A percentile compares a stretch with the other conserved stretches of the same genome.
These are phyloP conservation scores for Xylariaceae sp. DNA, from an alignment of 2,329 filamentous ascomycete genomes.

Conservation along the genomic window DNA sequence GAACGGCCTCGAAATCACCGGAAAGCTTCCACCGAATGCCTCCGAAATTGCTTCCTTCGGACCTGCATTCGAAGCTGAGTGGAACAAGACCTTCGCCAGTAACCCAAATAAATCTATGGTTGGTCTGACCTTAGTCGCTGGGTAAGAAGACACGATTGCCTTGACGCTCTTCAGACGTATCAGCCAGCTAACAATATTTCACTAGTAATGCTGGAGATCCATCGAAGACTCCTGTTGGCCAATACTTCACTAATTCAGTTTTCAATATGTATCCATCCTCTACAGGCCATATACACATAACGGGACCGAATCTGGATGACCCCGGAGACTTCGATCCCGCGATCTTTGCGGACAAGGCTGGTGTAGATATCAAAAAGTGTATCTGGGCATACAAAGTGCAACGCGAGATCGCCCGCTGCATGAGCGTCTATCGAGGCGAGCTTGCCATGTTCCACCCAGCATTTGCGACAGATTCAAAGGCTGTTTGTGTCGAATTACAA, in stretches of 20 bases:
- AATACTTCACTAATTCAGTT: constrained; percentile 4
- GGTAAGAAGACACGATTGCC: background rate
- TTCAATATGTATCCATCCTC: constrained; percentile 11
- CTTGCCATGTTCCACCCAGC: background rate
- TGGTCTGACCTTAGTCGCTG: background rate
- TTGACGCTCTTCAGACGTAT: too few relatives aligned
- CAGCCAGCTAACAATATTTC: background rate
- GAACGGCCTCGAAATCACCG: constrained; percentile 12
- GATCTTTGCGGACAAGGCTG: background rate
- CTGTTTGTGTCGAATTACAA: background rate
- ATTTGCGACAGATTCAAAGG: constrained; percentile 2
- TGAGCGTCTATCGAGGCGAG: constrained; percentile 7
- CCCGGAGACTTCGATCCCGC: constrained; percentile 2
- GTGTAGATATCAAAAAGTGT: constrained; percentile 2
- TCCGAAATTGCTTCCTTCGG: constrained; percentile 9
- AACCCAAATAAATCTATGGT: constrained; percentile 45
- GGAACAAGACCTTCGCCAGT: constrained; percentile 3
- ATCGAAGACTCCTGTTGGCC: background rate
- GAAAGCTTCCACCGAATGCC: constrained; percentile 12
- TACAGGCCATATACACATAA: constrained; percentile 12
- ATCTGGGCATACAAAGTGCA: constrained; percentile 7
- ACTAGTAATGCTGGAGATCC: background rate
- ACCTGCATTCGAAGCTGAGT: background rate
- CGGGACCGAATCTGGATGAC: constrained; percentile 2
- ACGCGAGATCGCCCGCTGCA: constrained; percentile 7